phyloP scores from a whole-genome alignment of 176 grass and related monocot species.

The Phragmites australis region DNA sequence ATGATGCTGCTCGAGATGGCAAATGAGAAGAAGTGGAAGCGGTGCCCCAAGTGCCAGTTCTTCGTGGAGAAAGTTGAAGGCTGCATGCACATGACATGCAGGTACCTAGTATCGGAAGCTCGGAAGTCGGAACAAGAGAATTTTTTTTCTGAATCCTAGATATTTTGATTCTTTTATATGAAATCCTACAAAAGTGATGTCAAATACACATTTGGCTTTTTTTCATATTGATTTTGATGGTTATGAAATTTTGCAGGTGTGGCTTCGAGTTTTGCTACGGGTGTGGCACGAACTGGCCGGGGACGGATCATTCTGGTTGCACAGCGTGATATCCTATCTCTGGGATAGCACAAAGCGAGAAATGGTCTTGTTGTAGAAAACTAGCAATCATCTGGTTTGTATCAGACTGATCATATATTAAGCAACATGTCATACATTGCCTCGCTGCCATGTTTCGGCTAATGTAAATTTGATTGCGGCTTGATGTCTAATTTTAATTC shows the following conservation, averaged over 20 bases:
- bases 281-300: slow-evolving; percentile 30
- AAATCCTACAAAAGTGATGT: background rate
- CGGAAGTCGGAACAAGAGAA: background rate
- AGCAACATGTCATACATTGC: background rate
- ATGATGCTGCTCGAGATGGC: slow-evolving; percentile 51
- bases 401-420: background rate
- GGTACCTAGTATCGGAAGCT: slow-evolving; percentile 33
- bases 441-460: background rate
- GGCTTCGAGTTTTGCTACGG: slow-evolving; percentile 58
- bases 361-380: background rate
- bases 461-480: background rate
- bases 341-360: background rate
- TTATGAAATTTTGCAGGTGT: slow-evolving; percentile 42
- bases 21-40: slow-evolving; percentile 46
- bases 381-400: background rate
- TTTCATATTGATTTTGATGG: background rate
- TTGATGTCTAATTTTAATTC: too few species aligned
- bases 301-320: slow-evolving; percentile 11
- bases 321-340: background rate
- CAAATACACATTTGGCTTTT: background rate
- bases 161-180: background rate
- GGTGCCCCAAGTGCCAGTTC: slow-evolving; percentile 57
- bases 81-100: slow-evolving; percentile 66
- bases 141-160: background rate
- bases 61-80: slow-evolving; percentile 55